A percentile compares a stretch with the other conserved stretches of the same genome.
Evolutionary conservation across 768 basidiomycete genomes (phyloP).

Genomic region (Lactifluus subvellereus): DNA sequence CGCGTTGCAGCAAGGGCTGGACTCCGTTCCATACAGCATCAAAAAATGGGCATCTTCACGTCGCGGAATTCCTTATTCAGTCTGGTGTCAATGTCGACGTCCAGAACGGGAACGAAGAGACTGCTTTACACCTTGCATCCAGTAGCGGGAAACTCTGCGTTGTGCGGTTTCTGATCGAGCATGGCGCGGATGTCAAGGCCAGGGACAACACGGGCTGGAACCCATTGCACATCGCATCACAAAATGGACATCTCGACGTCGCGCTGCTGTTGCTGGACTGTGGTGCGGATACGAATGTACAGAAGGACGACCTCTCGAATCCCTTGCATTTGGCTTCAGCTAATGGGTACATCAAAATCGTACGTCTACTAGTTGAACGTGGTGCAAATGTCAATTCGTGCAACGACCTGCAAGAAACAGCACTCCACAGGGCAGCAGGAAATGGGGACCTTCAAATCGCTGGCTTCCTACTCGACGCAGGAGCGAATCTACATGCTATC

Average conservation of each 20-base stretch:
- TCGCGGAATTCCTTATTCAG: no score
- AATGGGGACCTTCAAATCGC: not conserved
- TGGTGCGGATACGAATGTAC: not conserved
- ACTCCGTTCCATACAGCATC: no score
- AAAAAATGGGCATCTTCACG: no score
- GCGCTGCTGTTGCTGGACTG: not conserved
- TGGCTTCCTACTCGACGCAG: not conserved
- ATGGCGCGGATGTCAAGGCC: not conserved
- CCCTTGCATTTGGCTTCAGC: not conserved
- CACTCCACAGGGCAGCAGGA: not conserved
- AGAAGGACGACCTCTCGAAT: not conserved
- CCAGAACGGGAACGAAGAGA: not conserved
- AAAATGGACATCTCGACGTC: not conserved
- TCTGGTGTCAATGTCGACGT: no score
- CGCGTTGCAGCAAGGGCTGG: no score
- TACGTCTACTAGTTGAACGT: not conserved
- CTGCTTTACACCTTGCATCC: not conserved
- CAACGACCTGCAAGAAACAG: not conserved
- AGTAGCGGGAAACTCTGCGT: not conserved
- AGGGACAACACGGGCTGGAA: no score
- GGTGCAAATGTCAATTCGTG: not conserved
- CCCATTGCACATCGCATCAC: not conserved
- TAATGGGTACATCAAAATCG: not conserved
- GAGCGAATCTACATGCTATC: not conserved
- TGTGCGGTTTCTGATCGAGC: not conserved